Conservation (phyloP, 225 moss, liverwort and hornwort species). For the Pseudoscleropodium purum region DNA sequence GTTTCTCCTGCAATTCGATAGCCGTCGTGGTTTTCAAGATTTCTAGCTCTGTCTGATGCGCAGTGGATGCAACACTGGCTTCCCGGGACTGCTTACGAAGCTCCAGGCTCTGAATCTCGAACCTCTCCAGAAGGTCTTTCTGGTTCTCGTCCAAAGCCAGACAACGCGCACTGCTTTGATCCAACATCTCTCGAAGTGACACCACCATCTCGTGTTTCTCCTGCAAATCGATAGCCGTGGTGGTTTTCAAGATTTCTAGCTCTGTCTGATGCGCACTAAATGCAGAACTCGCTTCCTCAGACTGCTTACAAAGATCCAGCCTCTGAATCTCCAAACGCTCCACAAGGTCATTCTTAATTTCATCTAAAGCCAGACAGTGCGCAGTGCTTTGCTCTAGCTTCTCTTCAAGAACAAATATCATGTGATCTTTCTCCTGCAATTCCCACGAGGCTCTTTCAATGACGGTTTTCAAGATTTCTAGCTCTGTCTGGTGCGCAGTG, state of each 20-base stretch:
- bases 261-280: not conserved
- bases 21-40: not conserved
- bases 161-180: not conserved
- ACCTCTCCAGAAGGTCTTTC: not conserved
- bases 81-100: not conserved
- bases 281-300: not conserved
- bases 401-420: not conserved
- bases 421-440: not conserved
- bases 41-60: not conserved
- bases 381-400: not conserved
- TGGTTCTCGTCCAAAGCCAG: not conserved
- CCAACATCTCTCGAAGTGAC: not conserved
- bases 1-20: not conserved
- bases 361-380: not conserved
- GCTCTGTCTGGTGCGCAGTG: constrained; percentile 6
- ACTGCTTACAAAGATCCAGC: not conserved
- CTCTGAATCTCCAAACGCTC: not conserved
- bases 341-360: not conserved
- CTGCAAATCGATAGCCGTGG: not conserved
- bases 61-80: not conserved
- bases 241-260: not conserved
- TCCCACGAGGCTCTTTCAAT: constrained; percentile 21
- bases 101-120: not conserved
- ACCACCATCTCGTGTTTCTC: not conserved
- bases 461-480: constrained; percentile 26